Evolutionary conservation across 2,329 filamentous ascomycete genomes (phyloP), one percentile per base, ranked within the genome.

Genomic region (Apiospora kogelbergensis): DNA sequence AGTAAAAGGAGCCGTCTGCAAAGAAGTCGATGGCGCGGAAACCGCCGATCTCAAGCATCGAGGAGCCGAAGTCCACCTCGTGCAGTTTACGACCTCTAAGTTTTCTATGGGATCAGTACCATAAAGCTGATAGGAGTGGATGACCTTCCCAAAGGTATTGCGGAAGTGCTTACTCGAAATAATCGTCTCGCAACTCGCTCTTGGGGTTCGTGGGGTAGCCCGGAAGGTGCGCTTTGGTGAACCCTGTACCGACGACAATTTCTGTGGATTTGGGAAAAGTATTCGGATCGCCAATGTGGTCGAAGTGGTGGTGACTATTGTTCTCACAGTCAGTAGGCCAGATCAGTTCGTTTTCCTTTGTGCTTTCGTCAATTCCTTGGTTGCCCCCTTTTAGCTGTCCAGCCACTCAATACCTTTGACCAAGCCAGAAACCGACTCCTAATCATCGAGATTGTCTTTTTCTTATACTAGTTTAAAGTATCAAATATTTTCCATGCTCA

Each of bases 261-360:
- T 85, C 83, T 7, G 80, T 77, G 0, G 79, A 76, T 20, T 79
- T 77, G 0, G 76, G 72, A 72, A 85, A 86, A 70, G 83, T 80
- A 13, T 78, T 75, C 0, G 83, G 82, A 17, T 83, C 82, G 63
- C 84, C 84, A 41, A 80, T 80, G 70, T 85, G 84, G 73, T 86
- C 84, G 75, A 83, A 83, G 71, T 86, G 84, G 2, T 80, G 77
- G 69, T 86, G 84, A 69, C 33, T 37, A 37, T 37, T 37, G 33
- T 37, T 37, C 33, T 37, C 33, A 37, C 33, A 37, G 33, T 37
- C 33, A 37, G 33, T 37, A 37, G 33, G 33, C 10, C 33, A 37
- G 33, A 37, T 37, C 33, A 37, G 5, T 37, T 37, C 33, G 33
- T n/a, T 37, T 37, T 37, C 33, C 33, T 37, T 37, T 37, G 33